These are phyloP conservation scores for Paxillus ammoniavirescens DNA, from an alignment of 768 basidiomycete species.

Conservation along the genomic window DNA sequence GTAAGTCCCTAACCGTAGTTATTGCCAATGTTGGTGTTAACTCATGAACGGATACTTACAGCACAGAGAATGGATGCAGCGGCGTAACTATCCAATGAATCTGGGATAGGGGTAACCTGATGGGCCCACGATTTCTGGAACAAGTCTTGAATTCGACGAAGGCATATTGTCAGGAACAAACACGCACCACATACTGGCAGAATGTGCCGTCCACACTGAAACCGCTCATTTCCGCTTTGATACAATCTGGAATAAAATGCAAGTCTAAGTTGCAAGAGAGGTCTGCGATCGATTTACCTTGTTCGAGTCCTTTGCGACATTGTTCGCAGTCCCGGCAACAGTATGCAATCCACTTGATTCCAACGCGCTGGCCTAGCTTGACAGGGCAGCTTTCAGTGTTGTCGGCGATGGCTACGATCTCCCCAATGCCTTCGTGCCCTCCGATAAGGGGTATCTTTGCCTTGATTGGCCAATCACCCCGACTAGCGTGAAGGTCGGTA, in stretches of 20 bases:
- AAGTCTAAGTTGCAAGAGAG: background rate
- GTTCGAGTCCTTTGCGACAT: conserved; percentile 75
- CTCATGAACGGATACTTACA: conserved; percentile 34
- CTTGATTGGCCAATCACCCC: conserved; percentile 80
- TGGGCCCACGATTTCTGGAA: conserved; percentile 63
- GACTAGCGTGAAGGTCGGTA: conserved; percentile 74
- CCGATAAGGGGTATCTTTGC: conserved; percentile 67
- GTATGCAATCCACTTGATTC: conserved; percentile 79
- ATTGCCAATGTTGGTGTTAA: too few species aligned
- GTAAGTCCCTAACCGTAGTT: conserved; percentile 60
- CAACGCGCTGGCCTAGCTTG: conserved; percentile 76
- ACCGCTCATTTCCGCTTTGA: conserved; percentile 58
- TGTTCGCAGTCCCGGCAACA: conserved; percentile 74
- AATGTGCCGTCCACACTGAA: conserved; percentile 80
- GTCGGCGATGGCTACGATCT: conserved; percentile 75
- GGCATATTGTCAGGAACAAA: conserved; percentile 4
- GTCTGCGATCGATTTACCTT: conserved; percentile 45
- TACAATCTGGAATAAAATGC: conserved; percentile 47
- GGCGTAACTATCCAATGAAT: conserved; percentile 56
- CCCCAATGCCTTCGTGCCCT: conserved; percentile 84
- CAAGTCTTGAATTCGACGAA: background rate
- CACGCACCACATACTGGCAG: conserved; percentile 57
- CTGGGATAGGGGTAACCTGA: conserved; percentile 80
- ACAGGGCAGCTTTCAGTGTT: conserved; percentile 59
- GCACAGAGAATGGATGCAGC: conserved; percentile 81